phyloP scores from a whole-genome alignment of 2,329 filamentous ascomycete species.

The Colletotrichum cordylinicola region DNA sequence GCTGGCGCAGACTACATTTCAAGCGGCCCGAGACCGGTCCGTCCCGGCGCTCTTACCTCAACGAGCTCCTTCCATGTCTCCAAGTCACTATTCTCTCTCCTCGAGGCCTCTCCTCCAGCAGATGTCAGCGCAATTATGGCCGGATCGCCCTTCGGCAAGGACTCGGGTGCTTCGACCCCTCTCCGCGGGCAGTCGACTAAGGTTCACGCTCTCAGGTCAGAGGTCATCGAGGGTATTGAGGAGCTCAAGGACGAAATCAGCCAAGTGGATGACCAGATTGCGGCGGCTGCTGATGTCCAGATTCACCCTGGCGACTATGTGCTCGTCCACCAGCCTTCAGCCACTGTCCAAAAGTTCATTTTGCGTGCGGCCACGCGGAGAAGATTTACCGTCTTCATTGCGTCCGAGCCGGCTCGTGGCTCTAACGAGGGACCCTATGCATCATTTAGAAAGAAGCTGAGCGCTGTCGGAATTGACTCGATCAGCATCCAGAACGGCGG shows the following conservation, averaged over 20 bases:
- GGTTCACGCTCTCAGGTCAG: slow-evolving; percentile 78
- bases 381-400: slow-evolving; percentile 89
- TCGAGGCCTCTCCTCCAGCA: slow-evolving; percentile 71
- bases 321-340: slow-evolving; percentile 84
- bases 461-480: slow-evolving; percentile 78
- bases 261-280: slow-evolving; percentile 92
- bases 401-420: slow-evolving; percentile 62
- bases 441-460: slow-evolving; percentile 78
- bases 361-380: slow-evolving; percentile 86
- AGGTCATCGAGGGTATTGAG: slow-evolving; percentile 91
- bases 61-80: slow-evolving; percentile 69
- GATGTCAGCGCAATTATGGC: slow-evolving; percentile 37
- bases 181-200: slow-evolving; percentile 47
- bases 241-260: slow-evolving; percentile 96
- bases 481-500: slow-evolving; percentile 86
- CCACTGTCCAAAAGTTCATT: slow-evolving; percentile 88
- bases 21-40: slow-evolving; percentile 29
- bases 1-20: slow-evolving; percentile 27
- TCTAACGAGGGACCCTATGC: slow-evolving; percentile 47
- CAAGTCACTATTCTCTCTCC: slow-evolving; percentile 87
- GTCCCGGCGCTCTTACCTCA: slow-evolving; percentile 67
- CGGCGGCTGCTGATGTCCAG: slow-evolving; percentile 85
- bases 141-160: slow-evolving; percentile 51
- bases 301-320: slow-evolving; percentile 94
- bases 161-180: slow-evolving; percentile 57